Evolutionary conservation across 768 basidiomycete species (phyloP).

Genomic region (Asterophora parasitica): DNA sequence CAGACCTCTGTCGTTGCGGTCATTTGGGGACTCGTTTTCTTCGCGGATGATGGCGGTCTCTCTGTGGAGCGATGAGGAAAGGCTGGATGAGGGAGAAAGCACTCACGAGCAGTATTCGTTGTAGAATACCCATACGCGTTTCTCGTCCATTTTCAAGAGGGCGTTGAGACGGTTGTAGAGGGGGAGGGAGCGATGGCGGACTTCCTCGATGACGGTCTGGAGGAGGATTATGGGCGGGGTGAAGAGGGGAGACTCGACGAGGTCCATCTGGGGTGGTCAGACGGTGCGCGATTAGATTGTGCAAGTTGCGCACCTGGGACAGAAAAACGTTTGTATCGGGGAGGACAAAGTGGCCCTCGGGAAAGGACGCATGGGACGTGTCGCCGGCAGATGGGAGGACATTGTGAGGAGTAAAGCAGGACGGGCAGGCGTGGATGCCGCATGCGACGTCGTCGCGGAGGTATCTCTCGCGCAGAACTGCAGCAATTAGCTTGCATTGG

Average conservation of each 20-base stretch:
- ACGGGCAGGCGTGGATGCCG: slow-evolving; percentile 66
- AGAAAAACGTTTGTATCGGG: slow-evolving; percentile 96
- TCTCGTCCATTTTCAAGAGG: slow-evolving; percentile 80
- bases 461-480: slow-evolving; percentile 91
- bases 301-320: slow-evolving; percentile 61
- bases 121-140: slow-evolving; percentile 80
- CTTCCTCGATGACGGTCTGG: slow-evolving; percentile 96
- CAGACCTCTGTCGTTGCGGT: slow-evolving; percentile 89
- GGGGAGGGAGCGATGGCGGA: slow-evolving; percentile 89
- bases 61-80: slow-evolving; percentile 23
- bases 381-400: slow-evolving; percentile 60
- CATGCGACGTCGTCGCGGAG: slow-evolving; percentile 89
- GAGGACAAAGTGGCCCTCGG: slow-evolving; percentile 74
- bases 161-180: slow-evolving; percentile 89
- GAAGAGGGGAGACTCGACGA: slow-evolving; percentile 77
- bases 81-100: not conserved
- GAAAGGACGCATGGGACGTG: slow-evolving; percentile 48
- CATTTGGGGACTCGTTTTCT: slow-evolving; percentile 83
- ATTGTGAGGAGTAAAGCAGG: slow-evolving; percentile 46
- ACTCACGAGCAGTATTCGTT: slow-evolving; percentile 80
- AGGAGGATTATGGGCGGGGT: slow-evolving; percentile 80
- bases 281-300: too few species aligned
- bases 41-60: slow-evolving; percentile 78
- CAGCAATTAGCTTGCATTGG: not conserved
- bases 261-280: slow-evolving; percentile 69